Conservation (phyloP, 176 grass and related monocot species). For the Zoysia japonica region DNA sequence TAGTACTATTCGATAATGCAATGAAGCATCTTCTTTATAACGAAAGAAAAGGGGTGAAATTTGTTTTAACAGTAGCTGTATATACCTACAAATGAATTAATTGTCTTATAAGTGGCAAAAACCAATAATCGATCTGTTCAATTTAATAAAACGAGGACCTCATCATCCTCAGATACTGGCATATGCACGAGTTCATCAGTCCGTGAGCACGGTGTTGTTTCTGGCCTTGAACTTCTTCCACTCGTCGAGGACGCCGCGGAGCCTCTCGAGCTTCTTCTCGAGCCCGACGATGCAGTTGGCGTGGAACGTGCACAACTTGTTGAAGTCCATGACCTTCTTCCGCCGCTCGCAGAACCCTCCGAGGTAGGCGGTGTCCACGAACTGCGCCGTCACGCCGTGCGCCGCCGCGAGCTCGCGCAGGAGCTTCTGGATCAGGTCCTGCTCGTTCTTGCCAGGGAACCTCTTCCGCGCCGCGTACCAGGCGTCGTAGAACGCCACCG, state of each 20-base stretch:
- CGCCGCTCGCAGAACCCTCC: conserved; percentile 45
- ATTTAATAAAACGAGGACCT: too few relatives aligned
- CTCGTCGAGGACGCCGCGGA: conserved; percentile 1
- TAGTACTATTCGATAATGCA: background rate
- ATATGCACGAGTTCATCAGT: background rate
- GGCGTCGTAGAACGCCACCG: conserved; percentile 22
- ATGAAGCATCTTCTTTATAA: too few relatives aligned
- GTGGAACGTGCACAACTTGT: conserved; percentile 45
- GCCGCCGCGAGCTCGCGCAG: conserved; percentile 24
- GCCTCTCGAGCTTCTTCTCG: background rate
- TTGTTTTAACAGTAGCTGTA: too few relatives aligned
- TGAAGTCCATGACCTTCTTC: conserved; percentile 41
- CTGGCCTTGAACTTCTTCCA: conserved; percentile 29
- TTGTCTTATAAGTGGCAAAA: background rate
- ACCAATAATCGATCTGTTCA: background rate
- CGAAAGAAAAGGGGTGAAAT: too few relatives aligned
- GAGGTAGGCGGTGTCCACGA: conserved; percentile 47
- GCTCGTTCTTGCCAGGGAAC: conserved; percentile 37
- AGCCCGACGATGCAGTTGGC: conserved; percentile 14
- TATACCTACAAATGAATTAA: too few relatives aligned
- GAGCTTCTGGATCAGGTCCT: conserved; percentile 46
- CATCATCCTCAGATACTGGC: too few relatives aligned
- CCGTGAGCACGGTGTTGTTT: background rate
- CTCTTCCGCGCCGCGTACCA: conserved; percentile 39
- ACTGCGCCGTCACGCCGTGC: conserved; percentile 34